phyloP scores from a whole-genome alignment of 2,329 filamentous ascomycete species.

The Cercospora nicotianae region DNA sequence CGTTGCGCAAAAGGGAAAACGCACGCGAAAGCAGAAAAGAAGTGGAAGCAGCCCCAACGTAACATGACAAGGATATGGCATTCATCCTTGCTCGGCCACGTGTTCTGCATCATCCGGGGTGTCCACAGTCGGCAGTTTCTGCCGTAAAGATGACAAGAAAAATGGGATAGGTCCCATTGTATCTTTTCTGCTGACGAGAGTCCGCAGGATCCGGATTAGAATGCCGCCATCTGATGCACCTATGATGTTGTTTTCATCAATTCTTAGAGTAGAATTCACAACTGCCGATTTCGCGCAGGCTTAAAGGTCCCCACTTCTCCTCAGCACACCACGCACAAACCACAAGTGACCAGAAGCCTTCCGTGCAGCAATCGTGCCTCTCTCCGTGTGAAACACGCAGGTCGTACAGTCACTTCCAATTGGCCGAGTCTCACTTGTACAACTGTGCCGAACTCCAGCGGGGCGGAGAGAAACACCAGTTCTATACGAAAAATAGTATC shows the following conservation, averaged over 20 bases:
- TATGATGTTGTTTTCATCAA: neutral
- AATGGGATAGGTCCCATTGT: neutral
- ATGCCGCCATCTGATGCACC: neutral
- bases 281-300: neutral
- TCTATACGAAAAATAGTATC: neutral
- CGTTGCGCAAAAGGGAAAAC: neutral
- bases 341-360: neutral
- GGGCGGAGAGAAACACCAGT: neutral
- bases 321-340: neutral
- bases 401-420: neutral
- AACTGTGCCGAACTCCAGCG: neutral
- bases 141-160: neutral
- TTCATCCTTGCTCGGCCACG: neutral
- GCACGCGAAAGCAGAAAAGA: neutral
- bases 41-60: neutral
- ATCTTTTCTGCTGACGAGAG: neutral
- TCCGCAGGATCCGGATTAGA: neutral
- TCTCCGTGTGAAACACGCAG: neutral
- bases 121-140: neutral
- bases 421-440: neutral
- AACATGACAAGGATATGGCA: neutral
- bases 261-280: neutral
- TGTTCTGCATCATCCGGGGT: neutral
- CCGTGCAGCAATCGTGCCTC: neutral
- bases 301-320: neutral